Base-by-base conservation (phyloP, 495 filamentous ascomycete species). In the Penicillium odoratum region DNA sequence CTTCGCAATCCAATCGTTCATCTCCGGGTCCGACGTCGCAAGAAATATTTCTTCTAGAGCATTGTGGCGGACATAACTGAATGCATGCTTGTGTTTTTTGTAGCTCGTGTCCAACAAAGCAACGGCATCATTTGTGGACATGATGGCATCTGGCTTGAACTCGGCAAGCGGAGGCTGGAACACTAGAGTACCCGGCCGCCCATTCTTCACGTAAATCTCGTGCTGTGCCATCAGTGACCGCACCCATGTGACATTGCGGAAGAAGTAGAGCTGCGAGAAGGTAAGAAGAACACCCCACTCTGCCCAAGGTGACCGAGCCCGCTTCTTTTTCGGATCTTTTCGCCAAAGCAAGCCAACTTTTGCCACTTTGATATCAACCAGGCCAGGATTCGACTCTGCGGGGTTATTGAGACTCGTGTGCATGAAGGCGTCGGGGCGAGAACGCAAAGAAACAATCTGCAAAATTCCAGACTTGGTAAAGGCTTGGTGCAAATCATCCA, bases 251-350 rank as follows among this genome's bases (percentile, higher is more conserved):
- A 90, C 85, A 65, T 98, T 97, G 54, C 89, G 85, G 75, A 99
- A 99, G 74, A 99, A 92, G 72, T 96, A 98, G 44, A 99, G 82
- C 64, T 97, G 93, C 13, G 94, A 93, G 28, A 92, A 88, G 6
- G 94, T 99, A 21, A 99, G 80, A 46, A 99, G 85, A 33, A 92
- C 93, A 47, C 94, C 94, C 94, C 94, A 99, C 76, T 98, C 94
- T 62, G 96, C 92, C 94, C 94, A 99, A 1, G 94, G 95, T 1
- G 92, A 97, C 34, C 95, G 83, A 0, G 92, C 88, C 70, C 92
- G 92, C 79, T 97, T 97, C 74, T 90, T 96, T 71, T 96, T 97
- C 10, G 83, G 75, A 53, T 97, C 92, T 69, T 99, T 99, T 15
- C 94, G 87, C 94, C 95, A 99, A 34, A 99, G 73, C 13, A 97